phyloP scores from a whole-genome alignment of 1,139 yeast species.

The Yamadazyma diospyri region DNA sequence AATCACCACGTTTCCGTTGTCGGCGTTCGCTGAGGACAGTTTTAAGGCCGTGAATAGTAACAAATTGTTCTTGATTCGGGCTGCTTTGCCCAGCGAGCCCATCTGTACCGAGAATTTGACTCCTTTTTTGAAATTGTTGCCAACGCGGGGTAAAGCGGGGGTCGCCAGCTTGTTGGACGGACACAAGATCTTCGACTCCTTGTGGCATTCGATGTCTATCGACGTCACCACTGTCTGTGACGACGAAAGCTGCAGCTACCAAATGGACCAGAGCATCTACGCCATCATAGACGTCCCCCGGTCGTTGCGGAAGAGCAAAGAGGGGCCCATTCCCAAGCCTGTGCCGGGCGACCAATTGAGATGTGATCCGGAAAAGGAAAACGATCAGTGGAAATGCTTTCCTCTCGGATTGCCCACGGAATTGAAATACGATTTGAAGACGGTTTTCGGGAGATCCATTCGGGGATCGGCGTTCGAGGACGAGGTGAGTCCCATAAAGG shows the following conservation, averaged over 20 bases:
- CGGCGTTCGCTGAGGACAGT: slow-evolving; percentile 16
- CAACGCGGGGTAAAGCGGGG: slow-evolving; percentile 92
- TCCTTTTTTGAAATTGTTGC: slow-evolving; percentile 84
- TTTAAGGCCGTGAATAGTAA: slow-evolving; percentile 25
- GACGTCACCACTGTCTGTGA: slow-evolving; percentile 66
- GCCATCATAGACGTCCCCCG: slow-evolving; percentile 72
- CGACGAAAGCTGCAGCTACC: slow-evolving; percentile 42
- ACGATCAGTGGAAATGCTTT: slow-evolving; percentile 70
- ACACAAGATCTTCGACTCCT: slow-evolving; percentile 90
- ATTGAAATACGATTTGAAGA: slow-evolving; percentile 52
- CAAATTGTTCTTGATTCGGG: slow-evolving; percentile 60
- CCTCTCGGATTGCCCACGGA: slow-evolving; percentile 60
- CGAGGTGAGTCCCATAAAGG: slow-evolving; percentile 37
- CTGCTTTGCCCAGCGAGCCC: slow-evolving; percentile 93
- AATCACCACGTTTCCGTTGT: slow-evolving; percentile 70
- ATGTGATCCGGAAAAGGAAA: slow-evolving; percentile 64
- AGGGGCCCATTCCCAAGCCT: slow-evolving; percentile 80
- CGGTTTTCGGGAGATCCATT: slow-evolving; percentile 67
- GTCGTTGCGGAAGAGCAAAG: slow-evolving; percentile 53
- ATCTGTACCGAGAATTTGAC: slow-evolving; percentile 96
- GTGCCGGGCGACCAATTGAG: slow-evolving; percentile 60
- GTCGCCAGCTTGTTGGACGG: slow-evolving; percentile 84
- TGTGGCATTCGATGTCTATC: slow-evolving; percentile 92
- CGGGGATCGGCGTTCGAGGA: slow-evolving; percentile 58
- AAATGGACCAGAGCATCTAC: slow-evolving; percentile 69